Percentiles rank a stretch among this genome's conserved stretches.
These are phyloP conservation scores for Alternaria ventricosa DNA, from an alignment of 2,329 filamentous ascomycete species.

Conservation along the genomic window DNA sequence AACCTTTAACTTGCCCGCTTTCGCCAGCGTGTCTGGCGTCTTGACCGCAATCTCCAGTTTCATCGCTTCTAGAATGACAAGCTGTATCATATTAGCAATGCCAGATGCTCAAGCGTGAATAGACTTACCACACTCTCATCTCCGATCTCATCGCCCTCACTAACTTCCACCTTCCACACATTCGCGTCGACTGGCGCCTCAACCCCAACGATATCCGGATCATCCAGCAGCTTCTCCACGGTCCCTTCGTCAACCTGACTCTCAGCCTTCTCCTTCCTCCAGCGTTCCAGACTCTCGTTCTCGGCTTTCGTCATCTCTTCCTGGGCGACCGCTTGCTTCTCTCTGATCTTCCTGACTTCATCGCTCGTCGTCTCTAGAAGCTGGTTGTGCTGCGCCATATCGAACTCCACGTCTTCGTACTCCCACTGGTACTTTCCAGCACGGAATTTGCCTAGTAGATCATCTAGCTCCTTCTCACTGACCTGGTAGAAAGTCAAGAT, in stretches of 20 bases:
- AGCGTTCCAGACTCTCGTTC: slow-evolving; percentile 52
- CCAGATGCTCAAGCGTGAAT: neutral
- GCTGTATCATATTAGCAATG: slow-evolving; percentile 20
- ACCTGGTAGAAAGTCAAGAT: slow-evolving; percentile 63
- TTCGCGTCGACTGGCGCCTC: slow-evolving; percentile 56
- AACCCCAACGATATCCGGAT: slow-evolving; percentile 47
- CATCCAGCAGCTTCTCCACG: slow-evolving; percentile 58
- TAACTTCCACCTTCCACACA: slow-evolving; percentile 54
- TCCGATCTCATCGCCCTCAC: slow-evolving; percentile 46
- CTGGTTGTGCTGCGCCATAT: slow-evolving; percentile 63
- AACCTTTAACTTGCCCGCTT: slow-evolving; percentile 32
- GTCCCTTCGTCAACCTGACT: slow-evolving; percentile 56
- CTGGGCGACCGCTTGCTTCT: slow-evolving; percentile 57
- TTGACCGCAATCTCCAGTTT: slow-evolving; percentile 57
- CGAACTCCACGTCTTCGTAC: slow-evolving; percentile 58
- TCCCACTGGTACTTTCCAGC: slow-evolving; percentile 61
- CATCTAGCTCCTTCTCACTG: slow-evolving; percentile 59
- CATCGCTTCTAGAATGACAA: slow-evolving; percentile 56
- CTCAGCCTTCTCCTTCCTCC: slow-evolving; percentile 53
- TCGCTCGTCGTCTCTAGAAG: slow-evolving; percentile 55
- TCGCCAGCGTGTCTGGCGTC: slow-evolving; percentile 35
- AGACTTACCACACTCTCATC: slow-evolving; percentile 39
- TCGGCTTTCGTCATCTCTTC: slow-evolving; percentile 57
- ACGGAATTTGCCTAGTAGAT: slow-evolving; percentile 56
- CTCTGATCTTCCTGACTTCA: slow-evolving; percentile 57